These are phyloP conservation scores for Neopestalotiopsis sp. DNA, from an alignment of 2,329 filamentous ascomycete species.

Conservation along the genomic window DNA sequence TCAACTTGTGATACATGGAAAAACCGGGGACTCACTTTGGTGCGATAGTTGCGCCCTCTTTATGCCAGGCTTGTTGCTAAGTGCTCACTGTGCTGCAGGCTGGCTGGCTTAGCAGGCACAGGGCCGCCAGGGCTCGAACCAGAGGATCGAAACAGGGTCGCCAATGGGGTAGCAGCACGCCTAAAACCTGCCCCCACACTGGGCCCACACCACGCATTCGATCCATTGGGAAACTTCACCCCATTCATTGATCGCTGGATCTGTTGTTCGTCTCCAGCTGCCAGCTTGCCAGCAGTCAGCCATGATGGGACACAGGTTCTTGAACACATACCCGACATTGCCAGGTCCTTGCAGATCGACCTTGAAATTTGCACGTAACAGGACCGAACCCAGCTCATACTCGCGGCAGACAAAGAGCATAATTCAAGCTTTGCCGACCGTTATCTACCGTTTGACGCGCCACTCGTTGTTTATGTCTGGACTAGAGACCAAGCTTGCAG, in stretches of 20 bases:
- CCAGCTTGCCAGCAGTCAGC: not conserved
- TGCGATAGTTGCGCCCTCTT: too few species aligned
- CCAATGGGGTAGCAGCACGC: not conserved
- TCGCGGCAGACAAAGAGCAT: not conserved
- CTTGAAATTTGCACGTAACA: not conserved
- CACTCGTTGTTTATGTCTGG: not conserved
- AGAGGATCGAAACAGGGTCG: conserved; percentile 1
- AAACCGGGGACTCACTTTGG: too few species aligned
- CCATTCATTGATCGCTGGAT: not conserved
- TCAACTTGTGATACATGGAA: too few species aligned
- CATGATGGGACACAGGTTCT: not conserved
- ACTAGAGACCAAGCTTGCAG: not conserved
- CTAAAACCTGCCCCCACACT: not conserved
- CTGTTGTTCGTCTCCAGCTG: not conserved
- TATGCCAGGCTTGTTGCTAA: not conserved
- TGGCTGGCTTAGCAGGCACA: conserved; percentile 1
- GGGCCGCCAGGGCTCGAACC: not conserved
- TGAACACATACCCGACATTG: not conserved
- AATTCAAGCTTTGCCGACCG: not conserved
- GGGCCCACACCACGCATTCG: not conserved
- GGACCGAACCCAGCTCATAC: not conserved
- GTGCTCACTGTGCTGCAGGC: conserved; percentile 1
- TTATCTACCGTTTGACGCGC: not conserved
- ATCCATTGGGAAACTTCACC: not conserved
- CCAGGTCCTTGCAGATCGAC: not conserved